Conservation (phyloP, 2,329 filamentous ascomycete species). For the Trichoderma atrobrunneum region DNA sequence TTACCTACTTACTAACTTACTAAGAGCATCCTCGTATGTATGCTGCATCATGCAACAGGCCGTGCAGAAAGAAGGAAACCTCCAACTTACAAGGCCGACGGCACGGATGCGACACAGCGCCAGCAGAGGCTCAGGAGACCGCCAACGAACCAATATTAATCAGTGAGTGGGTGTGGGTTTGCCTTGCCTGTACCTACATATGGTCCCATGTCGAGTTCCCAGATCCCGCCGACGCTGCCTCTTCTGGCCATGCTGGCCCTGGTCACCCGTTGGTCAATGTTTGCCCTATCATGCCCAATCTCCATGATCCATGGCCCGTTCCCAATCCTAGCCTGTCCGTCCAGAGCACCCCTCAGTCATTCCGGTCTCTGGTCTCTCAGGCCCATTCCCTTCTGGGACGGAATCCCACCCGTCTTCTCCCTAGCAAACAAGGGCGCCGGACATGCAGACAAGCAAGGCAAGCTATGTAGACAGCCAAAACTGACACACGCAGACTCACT, state of each 20-base stretch:
- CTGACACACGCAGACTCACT: conserved; percentile 11
- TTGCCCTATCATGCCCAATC: conserved; percentile 20
- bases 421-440: conserved; percentile 19
- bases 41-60: background rate
- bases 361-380: background rate
- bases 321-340: background rate
- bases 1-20: background rate
- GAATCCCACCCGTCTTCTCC: conserved; percentile 17
- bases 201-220: conserved; percentile 15
- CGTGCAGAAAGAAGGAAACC: background rate
- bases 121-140: conserved; percentile 10
- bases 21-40: background rate
- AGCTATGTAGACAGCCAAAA: background rate
- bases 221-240: conserved; percentile 21
- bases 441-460: conserved; percentile 10
- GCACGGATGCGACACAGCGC: background rate
- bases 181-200: conserved; percentile 16
- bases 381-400: conserved; percentile 17
- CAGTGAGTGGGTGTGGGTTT: conserved; percentile 14
- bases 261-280: conserved; percentile 15
- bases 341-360: background rate
- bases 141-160: conserved; percentile 5
- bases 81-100: background rate
- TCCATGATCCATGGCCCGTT: conserved; percentile 13
- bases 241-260: conserved; percentile 15